These are phyloP conservation scores for Hericium erinaceus DNA, from an alignment of 768 basidiomycete species.

Conservation along the genomic window DNA sequence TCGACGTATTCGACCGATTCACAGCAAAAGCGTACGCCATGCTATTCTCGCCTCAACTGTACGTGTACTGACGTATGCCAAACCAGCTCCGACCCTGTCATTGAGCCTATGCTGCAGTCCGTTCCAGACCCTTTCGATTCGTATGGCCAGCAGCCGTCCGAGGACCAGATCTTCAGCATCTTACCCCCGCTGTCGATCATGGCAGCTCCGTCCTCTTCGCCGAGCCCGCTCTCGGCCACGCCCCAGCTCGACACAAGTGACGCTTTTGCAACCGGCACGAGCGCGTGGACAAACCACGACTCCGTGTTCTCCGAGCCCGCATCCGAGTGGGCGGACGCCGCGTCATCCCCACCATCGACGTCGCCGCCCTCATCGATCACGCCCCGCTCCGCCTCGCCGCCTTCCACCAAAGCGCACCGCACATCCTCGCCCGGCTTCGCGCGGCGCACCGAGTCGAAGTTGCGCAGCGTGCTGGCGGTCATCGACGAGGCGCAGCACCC, in stretches of 20 bases:
- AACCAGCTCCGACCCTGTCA: constrained; percentile 70
- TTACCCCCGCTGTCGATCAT: constrained; percentile 77
- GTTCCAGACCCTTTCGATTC: constrained; percentile 91
- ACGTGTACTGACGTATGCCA: constrained; percentile 8
- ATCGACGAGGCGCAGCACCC: constrained; percentile 51
- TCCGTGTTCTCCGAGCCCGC: constrained; percentile 21
- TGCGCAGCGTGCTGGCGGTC: constrained; percentile 61
- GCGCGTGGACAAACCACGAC: constrained; percentile 17
- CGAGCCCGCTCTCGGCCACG: constrained; percentile 47
- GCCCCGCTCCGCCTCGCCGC: constrained; percentile 44
- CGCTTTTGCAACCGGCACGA: constrained; percentile 9
- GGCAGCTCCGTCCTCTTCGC: constrained; percentile 41
- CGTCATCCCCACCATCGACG: constrained; percentile 14
- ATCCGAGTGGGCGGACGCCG: constrained; percentile 42
- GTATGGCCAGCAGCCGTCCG: constrained; percentile 79
- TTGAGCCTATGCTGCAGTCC: constrained; percentile 85
- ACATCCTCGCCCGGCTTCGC: constrained; percentile 5
- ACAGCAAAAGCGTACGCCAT: constrained; percentile 73
- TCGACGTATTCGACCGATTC: constrained; percentile 87
- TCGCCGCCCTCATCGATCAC: constrained; percentile 11
- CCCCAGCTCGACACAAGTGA: constrained; percentile 16
- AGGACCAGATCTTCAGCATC: constrained; percentile 90
- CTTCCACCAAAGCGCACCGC: constrained; percentile 3
- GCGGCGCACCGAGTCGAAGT: constrained; percentile 44
- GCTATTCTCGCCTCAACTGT: constrained; percentile 4